Evolutionary conservation across 352 stramenopile genomes (phyloP).

Genomic region (Peronosclerospora sorghi): DNA sequence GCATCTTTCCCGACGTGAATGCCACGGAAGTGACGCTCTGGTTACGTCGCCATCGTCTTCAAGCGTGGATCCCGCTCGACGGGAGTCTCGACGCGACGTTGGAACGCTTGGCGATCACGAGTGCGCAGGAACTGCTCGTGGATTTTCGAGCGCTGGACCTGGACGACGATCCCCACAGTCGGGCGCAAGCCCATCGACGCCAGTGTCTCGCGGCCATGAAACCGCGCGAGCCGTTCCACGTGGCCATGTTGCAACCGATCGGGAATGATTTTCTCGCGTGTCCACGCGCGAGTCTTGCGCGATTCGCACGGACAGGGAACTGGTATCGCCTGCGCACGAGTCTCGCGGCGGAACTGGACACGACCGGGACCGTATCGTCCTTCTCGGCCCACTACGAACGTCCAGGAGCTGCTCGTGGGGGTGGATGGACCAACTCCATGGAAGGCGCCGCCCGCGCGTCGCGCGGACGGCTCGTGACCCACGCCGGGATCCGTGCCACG

Average conservation of each 20-base stretch:
- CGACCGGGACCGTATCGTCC: slow-evolving; percentile 3
- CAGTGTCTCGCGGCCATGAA: slow-evolving; percentile 12
- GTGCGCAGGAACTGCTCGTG: slow-evolving; percentile 48
- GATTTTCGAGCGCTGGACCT: slow-evolving; percentile 44
- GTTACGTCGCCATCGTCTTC: slow-evolving; percentile 41
- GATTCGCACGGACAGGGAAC: slow-evolving; percentile 24
- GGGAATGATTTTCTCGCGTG: slow-evolving; percentile 58
- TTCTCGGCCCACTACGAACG: slow-evolving; percentile 7
- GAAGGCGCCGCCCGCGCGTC: slow-evolving; percentile 19
- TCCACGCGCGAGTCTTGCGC: slow-evolving; percentile 14
- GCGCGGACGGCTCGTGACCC: slow-evolving; percentile 19
- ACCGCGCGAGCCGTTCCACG: slow-evolving; percentile 19
- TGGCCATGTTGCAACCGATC: slow-evolving; percentile 38
- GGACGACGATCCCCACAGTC: slow-evolving; percentile 16
- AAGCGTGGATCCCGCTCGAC: slow-evolving; percentile 50
- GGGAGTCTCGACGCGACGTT: slow-evolving; percentile 43
- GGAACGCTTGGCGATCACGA: slow-evolving; percentile 30
- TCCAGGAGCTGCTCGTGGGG: slow-evolving; percentile 18
- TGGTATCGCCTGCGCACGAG: slow-evolving; percentile 23
- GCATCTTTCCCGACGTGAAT: slow-evolving; percentile 42
- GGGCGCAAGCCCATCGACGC: slow-evolving; percentile 13
- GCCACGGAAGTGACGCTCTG: slow-evolving; percentile 47
- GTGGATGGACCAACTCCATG: slow-evolving; percentile 22
- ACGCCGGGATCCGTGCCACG: slow-evolving; percentile 41
- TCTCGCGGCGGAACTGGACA: slow-evolving; percentile 18